A percentile compares a stretch with the other conserved stretches of the same genome.
These are phyloP conservation scores for Pyrenophora seminiperda DNA, from an alignment of 2,329 filamentous ascomycete species.

Conservation along the genomic window DNA sequence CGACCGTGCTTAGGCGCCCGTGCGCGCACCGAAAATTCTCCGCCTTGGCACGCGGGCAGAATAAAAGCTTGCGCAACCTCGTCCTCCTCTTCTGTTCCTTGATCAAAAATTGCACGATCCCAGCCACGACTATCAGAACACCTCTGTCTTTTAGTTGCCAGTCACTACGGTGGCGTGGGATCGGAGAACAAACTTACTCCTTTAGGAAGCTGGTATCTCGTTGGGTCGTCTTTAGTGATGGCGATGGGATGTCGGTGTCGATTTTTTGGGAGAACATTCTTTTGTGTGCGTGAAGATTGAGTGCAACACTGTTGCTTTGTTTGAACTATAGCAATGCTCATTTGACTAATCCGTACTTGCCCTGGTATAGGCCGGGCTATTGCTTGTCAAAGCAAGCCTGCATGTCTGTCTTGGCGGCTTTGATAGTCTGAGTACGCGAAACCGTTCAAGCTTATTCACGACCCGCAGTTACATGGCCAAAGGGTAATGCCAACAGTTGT, in stretches of 20 bases:
- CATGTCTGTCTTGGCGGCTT: no score
- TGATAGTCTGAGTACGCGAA: no score
- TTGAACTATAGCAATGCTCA: no score
- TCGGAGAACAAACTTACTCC: slow-evolving; percentile 61
- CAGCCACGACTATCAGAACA: slow-evolving; percentile 67
- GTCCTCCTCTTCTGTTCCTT: slow-evolving; percentile 50
- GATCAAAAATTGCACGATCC: slow-evolving; percentile 66
- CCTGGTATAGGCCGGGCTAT: no score
- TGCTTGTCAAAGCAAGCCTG: no score
- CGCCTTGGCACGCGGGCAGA: slow-evolving; percentile 11
- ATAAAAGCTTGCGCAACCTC: slow-evolving; percentile 33
- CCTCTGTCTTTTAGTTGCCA: slow-evolving; percentile 71
- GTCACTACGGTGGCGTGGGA: slow-evolving; percentile 64
- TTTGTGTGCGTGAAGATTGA: not conserved
- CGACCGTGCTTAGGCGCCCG: slow-evolving; percentile 1
- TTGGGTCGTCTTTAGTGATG: slow-evolving; percentile 72
- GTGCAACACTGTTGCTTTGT: not conserved
- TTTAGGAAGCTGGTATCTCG: slow-evolving; percentile 72
- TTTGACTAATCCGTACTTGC: no score
- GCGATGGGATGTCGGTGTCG: slow-evolving; percentile 73
- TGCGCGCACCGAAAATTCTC: not conserved
- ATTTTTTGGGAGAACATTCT: slow-evolving; percentile 68
- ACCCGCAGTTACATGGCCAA: no score
- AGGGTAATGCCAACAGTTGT: not conserved
- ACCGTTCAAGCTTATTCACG: no score